These are phyloP conservation scores for Phytopythium boreale DNA, from an alignment of 352 stramenopile genomes.

Conservation along the genomic window DNA sequence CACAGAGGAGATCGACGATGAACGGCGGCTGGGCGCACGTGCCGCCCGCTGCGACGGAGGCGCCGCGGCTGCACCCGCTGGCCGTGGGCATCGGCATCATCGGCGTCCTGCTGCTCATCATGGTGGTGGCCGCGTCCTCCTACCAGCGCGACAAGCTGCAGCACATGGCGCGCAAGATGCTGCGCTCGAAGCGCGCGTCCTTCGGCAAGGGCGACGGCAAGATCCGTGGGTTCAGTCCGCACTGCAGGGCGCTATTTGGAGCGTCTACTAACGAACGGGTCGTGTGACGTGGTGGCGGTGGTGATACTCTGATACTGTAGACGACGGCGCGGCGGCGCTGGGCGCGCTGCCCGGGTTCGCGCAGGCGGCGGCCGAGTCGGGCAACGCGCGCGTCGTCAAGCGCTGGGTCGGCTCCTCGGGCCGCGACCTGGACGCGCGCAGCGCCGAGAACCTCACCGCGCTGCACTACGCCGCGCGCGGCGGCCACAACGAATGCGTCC, in stretches of 20 bases:
- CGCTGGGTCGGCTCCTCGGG: slow-evolving; percentile 75
- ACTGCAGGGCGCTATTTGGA: neutral
- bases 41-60: neutral
- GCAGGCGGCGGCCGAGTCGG: slow-evolving; percentile 58
- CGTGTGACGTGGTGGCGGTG: too few species aligned
- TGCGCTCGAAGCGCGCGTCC: slow-evolving; percentile 62
- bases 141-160: slow-evolving; percentile 80
- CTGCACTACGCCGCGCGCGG: slow-evolving; percentile 72
- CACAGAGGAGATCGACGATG: neutral
- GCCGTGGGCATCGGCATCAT: slow-evolving; percentile 61
- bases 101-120: slow-evolving; percentile 53
- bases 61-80: slow-evolving; percentile 54
- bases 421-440: slow-evolving; percentile 62
- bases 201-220: slow-evolving; percentile 32
- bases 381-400: slow-evolving; percentile 78
- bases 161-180: slow-evolving; percentile 74
- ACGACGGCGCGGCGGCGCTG: slow-evolving; percentile 20
- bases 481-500: slow-evolving; percentile 77
- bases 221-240: slow-evolving; percentile 21
- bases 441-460: slow-evolving; percentile 74
- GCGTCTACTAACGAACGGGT: neutral
- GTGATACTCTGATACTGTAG: slow-evolving; percentile 4
- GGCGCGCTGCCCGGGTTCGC: slow-evolving; percentile 64
- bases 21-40: neutral
- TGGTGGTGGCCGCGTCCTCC: slow-evolving; percentile 66